Evolutionary conservation across 768 basidiomycete species (phyloP).

Genomic region (Leucocoprinus leucothites): DNA sequence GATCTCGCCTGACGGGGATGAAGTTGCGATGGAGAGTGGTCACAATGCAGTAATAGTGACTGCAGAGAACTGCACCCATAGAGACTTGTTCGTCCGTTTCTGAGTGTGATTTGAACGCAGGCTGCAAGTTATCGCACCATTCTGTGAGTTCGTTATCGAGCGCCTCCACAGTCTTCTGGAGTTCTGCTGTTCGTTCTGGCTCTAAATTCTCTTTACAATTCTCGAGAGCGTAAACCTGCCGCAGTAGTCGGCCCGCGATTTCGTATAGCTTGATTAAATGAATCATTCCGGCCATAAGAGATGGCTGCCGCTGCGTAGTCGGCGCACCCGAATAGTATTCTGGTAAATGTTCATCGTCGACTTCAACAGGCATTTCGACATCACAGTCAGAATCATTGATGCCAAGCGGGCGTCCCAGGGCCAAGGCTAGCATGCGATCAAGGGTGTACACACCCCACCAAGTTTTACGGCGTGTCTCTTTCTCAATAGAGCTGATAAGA

Average conservation of each 20-base stretch:
- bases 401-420: slow-evolving; percentile 84
- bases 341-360: slow-evolving; percentile 76
- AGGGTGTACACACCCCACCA: slow-evolving; percentile 95
- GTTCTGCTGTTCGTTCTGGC: slow-evolving; percentile 67
- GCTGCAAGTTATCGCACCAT: slow-evolving; percentile 81
- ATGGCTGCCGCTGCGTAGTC: slow-evolving; percentile 50
- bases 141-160: slow-evolving; percentile 74
- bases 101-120: slow-evolving; percentile 70
- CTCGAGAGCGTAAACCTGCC: slow-evolving; percentile 81
- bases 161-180: slow-evolving; percentile 76
- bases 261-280: slow-evolving; percentile 77
- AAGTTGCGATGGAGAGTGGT: slow-evolving; percentile 89
- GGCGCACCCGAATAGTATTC: slow-evolving; percentile 69
- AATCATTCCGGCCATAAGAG: slow-evolving; percentile 81
- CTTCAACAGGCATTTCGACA: slow-evolving; percentile 77
- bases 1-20: slow-evolving; percentile 74
- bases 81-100: slow-evolving; percentile 78
- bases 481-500: slow-evolving; percentile 68
- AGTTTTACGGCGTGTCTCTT: slow-evolving; percentile 85
- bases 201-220: slow-evolving; percentile 72
- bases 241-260: slow-evolving; percentile 78
- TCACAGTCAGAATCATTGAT: slow-evolving; percentile 90
- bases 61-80: slow-evolving; percentile 83
- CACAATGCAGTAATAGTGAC: slow-evolving; percentile 85
- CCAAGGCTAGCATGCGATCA: slow-evolving; percentile 89